Conservation (phyloP, 2,329 filamentous ascomycete genomes). For the Thielaviopsis punctulata region DNA sequence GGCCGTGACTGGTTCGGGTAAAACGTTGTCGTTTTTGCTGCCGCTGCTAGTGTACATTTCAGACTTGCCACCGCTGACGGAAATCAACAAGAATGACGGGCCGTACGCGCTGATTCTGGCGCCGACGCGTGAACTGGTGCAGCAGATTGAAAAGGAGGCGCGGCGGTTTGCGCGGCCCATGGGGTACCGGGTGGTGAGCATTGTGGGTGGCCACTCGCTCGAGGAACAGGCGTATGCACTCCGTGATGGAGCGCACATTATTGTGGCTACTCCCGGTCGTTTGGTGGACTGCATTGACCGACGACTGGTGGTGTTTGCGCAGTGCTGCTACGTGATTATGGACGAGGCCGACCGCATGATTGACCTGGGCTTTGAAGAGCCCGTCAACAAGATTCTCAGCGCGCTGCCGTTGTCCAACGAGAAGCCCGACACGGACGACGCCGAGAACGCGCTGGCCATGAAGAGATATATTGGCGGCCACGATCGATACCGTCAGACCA, state of each 20-base stretch:
- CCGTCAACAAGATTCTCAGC: constrained; percentile 92
- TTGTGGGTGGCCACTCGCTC: constrained; percentile 91
- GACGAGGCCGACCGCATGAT: constrained; percentile 99
- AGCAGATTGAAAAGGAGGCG: constrained; percentile 91
- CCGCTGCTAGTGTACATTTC: constrained; percentile 90
- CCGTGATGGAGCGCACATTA: constrained; percentile 85
- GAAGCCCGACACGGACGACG: constrained; percentile 85
- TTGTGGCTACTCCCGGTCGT: constrained; percentile 96
- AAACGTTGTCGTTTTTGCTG: constrained; percentile 87
- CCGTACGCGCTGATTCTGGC: constrained; percentile 95
- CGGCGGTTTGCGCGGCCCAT: constrained; percentile 80
- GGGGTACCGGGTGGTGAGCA: constrained; percentile 87
- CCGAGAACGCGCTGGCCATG: constrained; percentile 78
- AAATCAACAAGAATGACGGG: constrained; percentile 79
- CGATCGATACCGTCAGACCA: constrained; percentile 83
- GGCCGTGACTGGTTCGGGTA: constrained; percentile 93
- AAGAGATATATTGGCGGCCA: constrained; percentile 55
- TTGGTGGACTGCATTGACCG: constrained; percentile 94
- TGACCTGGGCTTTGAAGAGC: constrained; percentile 92
- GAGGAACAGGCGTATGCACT: constrained; percentile 87
- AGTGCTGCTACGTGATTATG: constrained; percentile 98
- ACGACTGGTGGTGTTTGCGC: constrained; percentile 75
- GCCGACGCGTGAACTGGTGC: constrained; percentile 89
- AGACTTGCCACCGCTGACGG: constrained; percentile 68
- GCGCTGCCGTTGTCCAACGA: constrained; percentile 84